Conservation (phyloP, 1,139 yeast genomes). For the Geotrichum klebahnii region DNA sequence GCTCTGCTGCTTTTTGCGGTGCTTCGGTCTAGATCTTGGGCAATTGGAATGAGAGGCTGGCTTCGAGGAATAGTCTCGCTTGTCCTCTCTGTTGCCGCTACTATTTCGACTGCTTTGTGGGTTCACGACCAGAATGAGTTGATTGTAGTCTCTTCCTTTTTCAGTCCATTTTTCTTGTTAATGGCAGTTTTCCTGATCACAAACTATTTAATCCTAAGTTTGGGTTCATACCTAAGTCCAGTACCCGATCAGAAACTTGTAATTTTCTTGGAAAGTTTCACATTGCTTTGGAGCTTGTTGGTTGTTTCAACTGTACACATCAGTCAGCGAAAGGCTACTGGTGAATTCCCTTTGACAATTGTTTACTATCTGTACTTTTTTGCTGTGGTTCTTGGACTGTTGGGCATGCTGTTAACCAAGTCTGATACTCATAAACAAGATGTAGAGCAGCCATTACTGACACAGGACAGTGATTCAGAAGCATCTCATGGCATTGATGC, state of each 20-base stretch:
- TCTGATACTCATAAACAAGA: neutral
- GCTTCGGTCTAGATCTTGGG: constrained; percentile 50
- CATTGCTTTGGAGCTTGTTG: constrained; percentile 55
- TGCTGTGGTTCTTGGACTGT: constrained; percentile 55
- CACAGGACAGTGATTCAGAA: constrained; percentile 5
- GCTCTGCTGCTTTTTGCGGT: constrained; percentile 49
- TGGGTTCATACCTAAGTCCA: constrained; percentile 50
- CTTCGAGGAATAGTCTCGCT: constrained; percentile 58
- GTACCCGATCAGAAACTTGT: constrained; percentile 72
- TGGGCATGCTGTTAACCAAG: constrained; percentile 38
- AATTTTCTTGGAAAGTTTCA: constrained; percentile 54
- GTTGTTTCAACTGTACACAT: constrained; percentile 48
- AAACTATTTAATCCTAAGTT: constrained; percentile 55
- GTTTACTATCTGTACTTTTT: constrained; percentile 50
- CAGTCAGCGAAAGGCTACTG: constrained; percentile 52
- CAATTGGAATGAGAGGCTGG: constrained; percentile 43
- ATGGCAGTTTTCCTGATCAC: constrained; percentile 47
- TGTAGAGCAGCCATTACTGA: neutral
- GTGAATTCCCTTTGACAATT: constrained; percentile 53
- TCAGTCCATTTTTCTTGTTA: constrained; percentile 48
- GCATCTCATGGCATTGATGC: constrained; percentile 13
- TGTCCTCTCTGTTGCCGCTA: constrained; percentile 42
- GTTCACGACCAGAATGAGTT: constrained; percentile 49
- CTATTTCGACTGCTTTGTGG: constrained; percentile 41
- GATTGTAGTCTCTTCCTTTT: constrained; percentile 55